Percentiles rank a stretch among this genome's conserved stretches.
phyloP scores from a whole-genome alignment of 2,329 filamentous ascomycete species.

The Tolypocladium ophioglossoides region DNA sequence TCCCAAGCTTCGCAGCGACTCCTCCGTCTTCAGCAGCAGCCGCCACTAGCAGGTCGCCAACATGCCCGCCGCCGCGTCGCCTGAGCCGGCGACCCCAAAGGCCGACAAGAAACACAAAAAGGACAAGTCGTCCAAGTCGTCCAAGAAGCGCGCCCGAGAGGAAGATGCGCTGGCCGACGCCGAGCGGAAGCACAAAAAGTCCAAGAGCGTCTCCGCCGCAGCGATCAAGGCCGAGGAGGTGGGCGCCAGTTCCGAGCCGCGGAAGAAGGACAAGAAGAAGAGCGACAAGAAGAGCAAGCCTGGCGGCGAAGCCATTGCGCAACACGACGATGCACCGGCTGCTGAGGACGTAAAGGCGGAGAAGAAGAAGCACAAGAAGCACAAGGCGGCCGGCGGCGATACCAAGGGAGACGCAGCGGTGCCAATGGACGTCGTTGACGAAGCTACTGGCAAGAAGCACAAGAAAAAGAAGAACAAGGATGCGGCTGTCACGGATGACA shows the following conservation, averaged over 20 bases:
- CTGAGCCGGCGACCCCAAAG: constrained; percentile 18
- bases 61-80: constrained; percentile 23
- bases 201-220: constrained; percentile 31
- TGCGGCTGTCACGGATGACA: constrained; percentile 1
- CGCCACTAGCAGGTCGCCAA: constrained; percentile 4
- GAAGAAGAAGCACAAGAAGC: constrained; percentile 14
- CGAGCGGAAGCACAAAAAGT: constrained; percentile 39
- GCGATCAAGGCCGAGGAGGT: constrained; percentile 7
- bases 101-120: constrained; percentile 30
- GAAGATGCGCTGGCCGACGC: constrained; percentile 27
- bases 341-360: constrained; percentile 2
- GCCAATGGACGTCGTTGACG: constrained; percentile 8
- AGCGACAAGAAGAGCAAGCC: constrained; percentile 12
- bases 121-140: constrained; percentile 20
- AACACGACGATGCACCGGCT: background rate
- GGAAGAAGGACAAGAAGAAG: constrained; percentile 21
- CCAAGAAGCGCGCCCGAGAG: constrained; percentile 35
- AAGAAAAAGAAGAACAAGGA: constrained; percentile 21
- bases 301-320: constrained; percentile 7
- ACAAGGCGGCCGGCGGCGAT: constrained; percentile 13
- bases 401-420: constrained; percentile 5
- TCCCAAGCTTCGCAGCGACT: background rate
- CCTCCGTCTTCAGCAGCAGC: constrained; percentile 3
- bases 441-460: constrained; percentile 14
- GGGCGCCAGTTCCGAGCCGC: constrained; percentile 11